These are phyloP conservation scores for Arachis hypogaea DNA, from an alignment of 306 rosid genomes.

Conservation along the genomic window DNA sequence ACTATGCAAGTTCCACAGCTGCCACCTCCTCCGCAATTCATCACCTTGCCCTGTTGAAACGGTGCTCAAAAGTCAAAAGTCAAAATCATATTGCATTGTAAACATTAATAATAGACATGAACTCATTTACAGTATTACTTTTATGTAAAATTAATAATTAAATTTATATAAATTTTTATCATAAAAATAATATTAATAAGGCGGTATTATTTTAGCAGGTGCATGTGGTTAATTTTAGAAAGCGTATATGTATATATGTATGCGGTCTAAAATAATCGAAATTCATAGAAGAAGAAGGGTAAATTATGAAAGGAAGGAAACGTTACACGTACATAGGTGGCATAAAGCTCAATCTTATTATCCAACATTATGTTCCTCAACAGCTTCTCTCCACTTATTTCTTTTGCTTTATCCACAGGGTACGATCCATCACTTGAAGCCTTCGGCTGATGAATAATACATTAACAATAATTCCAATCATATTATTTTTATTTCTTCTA, in stretches of 20 bases:
- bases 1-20: slow-evolving; percentile 96
- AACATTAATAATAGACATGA: no score
- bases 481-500: not conserved
- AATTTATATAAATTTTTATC: no score
- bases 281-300: no score
- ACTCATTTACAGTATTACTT: no score
- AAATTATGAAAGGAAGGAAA: not conserved
- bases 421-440: slow-evolving; percentile 63
- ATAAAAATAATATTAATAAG: no score
- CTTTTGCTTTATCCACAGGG: slow-evolving; percentile 67
- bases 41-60: slow-evolving; percentile 74
- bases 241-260: no score
- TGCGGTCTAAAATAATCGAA: no score
- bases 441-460: slow-evolving; percentile 60
- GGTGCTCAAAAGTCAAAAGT: not conserved
- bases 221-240: not conserved
- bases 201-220: not conserved
- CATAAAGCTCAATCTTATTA: slow-evolving; percentile 85
- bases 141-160: no score
- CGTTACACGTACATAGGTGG: slow-evolving; percentile 79
- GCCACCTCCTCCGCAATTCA: slow-evolving; percentile 95
- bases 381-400: slow-evolving; percentile 77
- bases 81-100: no score
- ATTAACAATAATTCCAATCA: not conserved
- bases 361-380: no score